A percentile compares a stretch with the other conserved stretches of the same genome.
Evolutionary conservation across 164 flowering plant species (phyloP).

Genomic region (Liquidambar formosana): DNA sequence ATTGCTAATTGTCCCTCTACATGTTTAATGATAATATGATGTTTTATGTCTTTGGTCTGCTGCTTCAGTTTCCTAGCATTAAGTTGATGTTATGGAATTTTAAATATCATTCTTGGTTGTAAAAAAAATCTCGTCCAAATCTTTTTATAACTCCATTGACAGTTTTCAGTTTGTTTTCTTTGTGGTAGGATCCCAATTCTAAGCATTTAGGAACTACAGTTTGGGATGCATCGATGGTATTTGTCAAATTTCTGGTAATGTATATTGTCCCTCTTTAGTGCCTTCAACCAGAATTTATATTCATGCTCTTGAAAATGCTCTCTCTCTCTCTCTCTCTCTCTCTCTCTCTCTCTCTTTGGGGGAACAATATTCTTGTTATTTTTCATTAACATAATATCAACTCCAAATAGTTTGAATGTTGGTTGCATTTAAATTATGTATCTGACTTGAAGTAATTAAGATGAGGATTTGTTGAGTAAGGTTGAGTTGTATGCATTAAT

Average conservation of each 20-base stretch:
- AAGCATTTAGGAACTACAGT: constrained; percentile 96
- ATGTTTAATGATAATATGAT: not conserved
- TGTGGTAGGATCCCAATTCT: constrained; percentile 86
- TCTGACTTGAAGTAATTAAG: not conserved
- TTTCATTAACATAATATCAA: not conserved
- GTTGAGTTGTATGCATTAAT: not conserved
- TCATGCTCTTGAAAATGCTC: not conserved
- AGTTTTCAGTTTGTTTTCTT: not conserved
- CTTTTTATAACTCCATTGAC: not conserved
- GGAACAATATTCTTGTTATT: no score
- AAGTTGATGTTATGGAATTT: not conserved
- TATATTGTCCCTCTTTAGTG: not conserved
- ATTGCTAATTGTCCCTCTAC: not conserved
- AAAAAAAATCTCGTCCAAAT: not conserved
- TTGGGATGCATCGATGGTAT: constrained; percentile 96
- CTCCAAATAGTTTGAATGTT: not conserved
- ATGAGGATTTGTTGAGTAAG: not conserved
- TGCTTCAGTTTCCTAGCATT: not conserved
- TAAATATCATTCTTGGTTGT: not conserved
- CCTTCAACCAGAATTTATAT: not conserved
- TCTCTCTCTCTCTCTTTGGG: no score
- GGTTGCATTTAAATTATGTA: no score
- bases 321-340: no score
- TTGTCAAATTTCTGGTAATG: constrained; percentile 79
- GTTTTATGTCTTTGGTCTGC: not conserved